Evolutionary conservation across 2,329 filamentous ascomycete genomes (phyloP), one percentile per base, ranked within the genome.

Genomic region (Colletotrichum incanum): DNA sequence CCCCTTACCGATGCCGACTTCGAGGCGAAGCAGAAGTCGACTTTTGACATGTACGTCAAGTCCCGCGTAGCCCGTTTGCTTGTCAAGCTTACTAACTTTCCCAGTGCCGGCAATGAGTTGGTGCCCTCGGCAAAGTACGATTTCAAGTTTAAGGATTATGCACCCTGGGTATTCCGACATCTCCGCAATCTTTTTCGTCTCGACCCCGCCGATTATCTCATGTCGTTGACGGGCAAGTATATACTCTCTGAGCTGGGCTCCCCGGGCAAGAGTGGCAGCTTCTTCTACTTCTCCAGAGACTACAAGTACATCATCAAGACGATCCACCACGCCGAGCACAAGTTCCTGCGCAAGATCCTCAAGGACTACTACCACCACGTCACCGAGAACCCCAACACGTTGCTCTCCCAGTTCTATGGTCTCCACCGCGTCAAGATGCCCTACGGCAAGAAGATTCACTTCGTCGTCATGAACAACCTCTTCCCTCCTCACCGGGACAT

Each of bases 231-330:
- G 18, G 96, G 95, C 82, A 99, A 99, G 84, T 99, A 99, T 83
- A 98, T 99, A 67, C 88, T 99, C 75, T 98, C 96, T 6, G 96
- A 99, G 82, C 89, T 99, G 71, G 96, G 96, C 45, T 98, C 96
- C 5, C 96, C 96, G 1, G 96, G 96, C 72, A 99, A 99, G 86
- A 98, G 95, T 82, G 96, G 96, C 75, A 98, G 95, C 82, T 99
- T 99, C 86, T 99, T 99, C 85, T 99, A 99, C 87, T 99, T 98
- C 84, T 98, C 96, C 59, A 90, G 96, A 78, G 96, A 99, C 84
- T 99, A 99, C 88, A 98, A 98, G 84, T 99, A 99, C 84, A 99
- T 99, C 84, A 99, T 99, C 89, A 99, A 99, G 85, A 99, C 96
- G 28, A 98, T 99, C 76, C 96, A 99, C 81, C 96, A 98, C 78